Evolutionary conservation across 768 basidiomycete species (phyloP), one percentile per base, ranked within the genome.

Genomic region (Rhizopogon roseolus): DNA sequence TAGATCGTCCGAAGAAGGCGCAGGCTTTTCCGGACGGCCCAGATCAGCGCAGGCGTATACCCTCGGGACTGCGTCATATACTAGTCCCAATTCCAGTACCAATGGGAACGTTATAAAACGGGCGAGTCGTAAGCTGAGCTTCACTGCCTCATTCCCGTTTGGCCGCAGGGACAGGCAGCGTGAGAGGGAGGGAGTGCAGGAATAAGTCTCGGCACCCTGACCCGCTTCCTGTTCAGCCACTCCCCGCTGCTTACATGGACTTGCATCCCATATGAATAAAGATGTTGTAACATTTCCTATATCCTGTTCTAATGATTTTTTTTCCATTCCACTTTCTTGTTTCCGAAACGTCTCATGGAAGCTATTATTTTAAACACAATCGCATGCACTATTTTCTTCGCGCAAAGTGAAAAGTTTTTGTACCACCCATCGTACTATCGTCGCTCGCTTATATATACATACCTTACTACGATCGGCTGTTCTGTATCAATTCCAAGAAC

Each of bases 91-190:
- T 41, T 53, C 62, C 11, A 60, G 61, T n/a, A 56, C 71, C 53
- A 79, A 71, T 62, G 70, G 72, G 6, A 36, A 16, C 9, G 34
- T 19, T n/a, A 1, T 5, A 14, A 48, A 48, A 32, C 51, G 51
- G 40, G 73, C 81, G 55, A 77, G 72, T 62, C 74, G 86, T 52
- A 90, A 90, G 71, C 67, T 90, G 68, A 90, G 88, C 65, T 65
- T 90, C 53, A 78, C 78, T 22, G 76, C 79, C 48, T 81, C 84
- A 46, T 81, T 82, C 59, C 71, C 71, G 46, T 79, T 88, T 57
- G 63, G 79, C 75, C 71, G 77, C 76, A 66, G 79, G 64, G 80
- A 84, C 51, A 82, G 71, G 65, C 65, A 73, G 34, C 76, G 75
- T 63, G 71, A 75, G 22, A 76, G 71, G 59, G 74, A 75, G 22